phyloP scores from a whole-genome alignment of 257 asterid genomes.

The Ilex asprella region DNA sequence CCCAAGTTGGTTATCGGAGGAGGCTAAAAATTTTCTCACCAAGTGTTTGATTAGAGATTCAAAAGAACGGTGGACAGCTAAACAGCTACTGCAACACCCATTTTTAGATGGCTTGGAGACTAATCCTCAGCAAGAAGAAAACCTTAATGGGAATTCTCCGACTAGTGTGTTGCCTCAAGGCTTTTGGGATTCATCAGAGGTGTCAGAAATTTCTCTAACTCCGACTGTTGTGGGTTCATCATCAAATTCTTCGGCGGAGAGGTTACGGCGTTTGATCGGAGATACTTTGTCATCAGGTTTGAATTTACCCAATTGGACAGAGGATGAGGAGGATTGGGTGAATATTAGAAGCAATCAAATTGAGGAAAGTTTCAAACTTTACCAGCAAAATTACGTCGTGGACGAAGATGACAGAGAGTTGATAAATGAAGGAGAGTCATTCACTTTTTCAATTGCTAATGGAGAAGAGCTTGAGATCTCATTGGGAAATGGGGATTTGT shows the following conservation, averaged over 20 bases:
- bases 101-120: slow-evolving; percentile 27
- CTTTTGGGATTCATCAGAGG: slow-evolving; percentile 63
- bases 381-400: not conserved
- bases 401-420: slow-evolving; percentile 14
- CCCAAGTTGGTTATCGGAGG: slow-evolving; percentile 50
- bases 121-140: slow-evolving; percentile 5
- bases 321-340: slow-evolving; percentile 62
- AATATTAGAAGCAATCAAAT: slow-evolving; percentile 38
- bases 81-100: slow-evolving; percentile 62
- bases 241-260: slow-evolving; percentile 26
- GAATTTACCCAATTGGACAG: slow-evolving; percentile 30
- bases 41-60: slow-evolving; percentile 53
- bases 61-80: slow-evolving; percentile 55
- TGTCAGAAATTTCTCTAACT: slow-evolving; percentile 15
- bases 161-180: slow-evolving; percentile 61
- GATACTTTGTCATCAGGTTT: slow-evolving; percentile 6
- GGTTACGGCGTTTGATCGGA: slow-evolving; percentile 39
- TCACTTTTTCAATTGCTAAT: not conserved
- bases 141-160: slow-evolving; percentile 45
- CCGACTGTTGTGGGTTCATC: slow-evolving; percentile 11
- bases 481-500: slow-evolving; percentile 13
- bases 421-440: slow-evolving; percentile 3
- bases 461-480: slow-evolving; percentile 27
- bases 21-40: slow-evolving; percentile 41
- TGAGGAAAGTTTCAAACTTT: slow-evolving; percentile 22